Conservation (phyloP, 805 yeast genomes). For the Lipomyces lipofer region DNA sequence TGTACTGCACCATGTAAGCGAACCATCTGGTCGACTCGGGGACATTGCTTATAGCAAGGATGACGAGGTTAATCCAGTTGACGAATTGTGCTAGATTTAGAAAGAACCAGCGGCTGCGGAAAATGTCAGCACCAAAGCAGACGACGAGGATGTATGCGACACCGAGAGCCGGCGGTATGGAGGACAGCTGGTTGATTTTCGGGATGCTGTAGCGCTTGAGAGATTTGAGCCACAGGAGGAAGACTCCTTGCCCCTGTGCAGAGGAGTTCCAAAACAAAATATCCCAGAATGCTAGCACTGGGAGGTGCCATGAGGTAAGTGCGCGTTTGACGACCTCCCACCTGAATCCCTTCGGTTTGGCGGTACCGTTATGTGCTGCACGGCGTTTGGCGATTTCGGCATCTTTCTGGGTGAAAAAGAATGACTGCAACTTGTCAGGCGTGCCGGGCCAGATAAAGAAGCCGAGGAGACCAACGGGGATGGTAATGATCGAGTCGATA, state of each 20-base stretch:
- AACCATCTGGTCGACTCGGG: conserved; percentile 59
- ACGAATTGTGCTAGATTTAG: conserved; percentile 53
- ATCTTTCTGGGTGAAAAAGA: conserved; percentile 58
- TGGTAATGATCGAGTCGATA: conserved; percentile 60
- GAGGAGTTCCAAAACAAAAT: conserved; percentile 27
- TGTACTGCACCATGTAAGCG: conserved; percentile 57
- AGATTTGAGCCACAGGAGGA: conserved; percentile 62
- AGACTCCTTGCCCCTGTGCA: conserved; percentile 55
- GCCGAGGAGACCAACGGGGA: conserved; percentile 59
- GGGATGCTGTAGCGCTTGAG: conserved; percentile 46
- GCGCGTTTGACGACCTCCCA: conserved; percentile 48
- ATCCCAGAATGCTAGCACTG: conserved; percentile 43
- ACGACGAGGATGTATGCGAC: conserved; percentile 42
- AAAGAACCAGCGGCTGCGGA: conserved; percentile 56
- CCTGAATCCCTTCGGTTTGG: conserved; percentile 30
- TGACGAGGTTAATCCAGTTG: conserved; percentile 53
- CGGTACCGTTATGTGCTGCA: conserved; percentile 42
- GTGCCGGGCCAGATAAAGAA: conserved; percentile 64
- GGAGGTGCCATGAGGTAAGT: conserved; percentile 51
- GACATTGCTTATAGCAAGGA: conserved; percentile 58
- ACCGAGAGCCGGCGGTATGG: conserved; percentile 62
- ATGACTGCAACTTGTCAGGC: conserved; percentile 56
- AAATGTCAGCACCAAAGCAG: conserved; percentile 48
- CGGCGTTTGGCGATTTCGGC: conserved; percentile 53
- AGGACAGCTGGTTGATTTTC: conserved; percentile 51